Evolutionary conservation across 345 rosid species (phyloP).

Genomic region (Limnanthes douglasii): DNA sequence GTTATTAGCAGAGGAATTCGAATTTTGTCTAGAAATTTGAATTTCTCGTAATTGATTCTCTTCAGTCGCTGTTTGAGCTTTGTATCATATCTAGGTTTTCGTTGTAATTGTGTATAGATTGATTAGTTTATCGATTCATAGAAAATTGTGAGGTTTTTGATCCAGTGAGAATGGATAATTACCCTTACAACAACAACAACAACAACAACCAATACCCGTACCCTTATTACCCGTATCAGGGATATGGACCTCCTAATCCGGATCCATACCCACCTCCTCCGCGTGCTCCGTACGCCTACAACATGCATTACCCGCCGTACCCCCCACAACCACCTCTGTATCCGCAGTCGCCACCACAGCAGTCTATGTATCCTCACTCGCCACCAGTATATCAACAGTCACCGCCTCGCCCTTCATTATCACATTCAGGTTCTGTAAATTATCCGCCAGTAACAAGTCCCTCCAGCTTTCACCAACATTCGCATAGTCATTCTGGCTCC

Average conservation of each 20-base stretch:
- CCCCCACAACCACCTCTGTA: slow-evolving; percentile 13
- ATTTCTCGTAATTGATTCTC: too few species aligned
- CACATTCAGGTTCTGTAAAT: slow-evolving; percentile 14
- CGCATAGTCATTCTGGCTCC: slow-evolving; percentile 19
- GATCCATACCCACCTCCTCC: slow-evolving; percentile 30
- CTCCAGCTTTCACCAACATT: slow-evolving; percentile 12
- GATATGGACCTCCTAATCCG: slow-evolving; percentile 36
- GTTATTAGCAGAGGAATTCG: too few species aligned
- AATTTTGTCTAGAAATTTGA: too few species aligned
- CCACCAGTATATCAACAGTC: slow-evolving; percentile 16
- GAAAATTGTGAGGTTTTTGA: slow-evolving; percentile 8
- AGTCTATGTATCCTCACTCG: slow-evolving; percentile 15
- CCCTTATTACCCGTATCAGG: slow-evolving; percentile 23
- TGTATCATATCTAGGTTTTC: too few species aligned
- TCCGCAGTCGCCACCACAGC: slow-evolving; percentile 10
- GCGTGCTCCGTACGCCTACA: slow-evolving; percentile 10
- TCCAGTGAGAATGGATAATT: slow-evolving; percentile 25
- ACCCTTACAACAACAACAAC: slow-evolving; percentile 24
- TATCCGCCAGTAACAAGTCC: slow-evolving; percentile 13
- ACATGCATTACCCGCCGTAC: slow-evolving; percentile 19
- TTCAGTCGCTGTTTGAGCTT: too few species aligned
- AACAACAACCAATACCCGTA: slow-evolving; percentile 20
- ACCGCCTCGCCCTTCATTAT: slow-evolving; percentile 10
- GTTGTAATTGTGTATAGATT: background rate
- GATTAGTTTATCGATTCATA: slow-evolving; percentile 1